Conservation (phyloP, 116 monocot genomes). For the Iris pallida region DNA sequence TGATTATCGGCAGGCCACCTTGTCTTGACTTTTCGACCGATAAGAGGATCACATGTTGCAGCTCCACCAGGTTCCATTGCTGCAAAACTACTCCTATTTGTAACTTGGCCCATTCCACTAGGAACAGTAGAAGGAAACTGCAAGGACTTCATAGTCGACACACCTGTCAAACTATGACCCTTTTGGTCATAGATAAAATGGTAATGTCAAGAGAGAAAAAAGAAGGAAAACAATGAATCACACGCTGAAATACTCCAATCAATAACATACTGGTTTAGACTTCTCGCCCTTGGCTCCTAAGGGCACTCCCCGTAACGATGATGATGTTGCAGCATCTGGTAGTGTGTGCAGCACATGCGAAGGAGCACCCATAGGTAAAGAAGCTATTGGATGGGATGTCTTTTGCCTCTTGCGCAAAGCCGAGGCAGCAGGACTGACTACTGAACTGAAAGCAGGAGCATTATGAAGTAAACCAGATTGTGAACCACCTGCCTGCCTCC, state of each 20-base stretch:
- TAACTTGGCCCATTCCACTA: constrained; percentile 36
- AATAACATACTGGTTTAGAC: constrained; percentile 42
- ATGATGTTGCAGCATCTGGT: constrained; percentile 26
- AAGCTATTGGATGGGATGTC: constrained; percentile 36
- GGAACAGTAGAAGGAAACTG: constrained; percentile 30
- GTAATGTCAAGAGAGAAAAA: too few species aligned
- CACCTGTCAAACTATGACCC: constrained; percentile 34
- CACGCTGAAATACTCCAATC: not conserved
- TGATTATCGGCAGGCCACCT: constrained; percentile 91
- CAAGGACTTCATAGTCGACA: constrained; percentile 31
- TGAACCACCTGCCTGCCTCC: constrained; percentile 55
- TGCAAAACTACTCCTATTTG: constrained; percentile 20
- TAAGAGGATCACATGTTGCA: constrained; percentile 36
- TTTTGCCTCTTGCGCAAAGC: constrained; percentile 62
- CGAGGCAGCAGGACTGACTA: constrained; percentile 52
- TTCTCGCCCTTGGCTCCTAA: constrained; percentile 43
- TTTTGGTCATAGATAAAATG: not conserved
- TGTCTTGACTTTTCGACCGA: constrained; percentile 76
- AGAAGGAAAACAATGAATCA: not conserved
- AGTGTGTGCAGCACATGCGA: constrained; percentile 42
- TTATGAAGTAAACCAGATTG: constrained; percentile 31
- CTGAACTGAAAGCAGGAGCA: constrained; percentile 33
- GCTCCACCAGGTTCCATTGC: constrained; percentile 25
- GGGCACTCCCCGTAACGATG: constrained; percentile 37
- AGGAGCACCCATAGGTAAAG: constrained; percentile 32